Evolutionary conservation across 345 rosid species (phyloP), one percentile per base, ranked within the genome.

Genomic region (Eucalyptus victrix): DNA sequence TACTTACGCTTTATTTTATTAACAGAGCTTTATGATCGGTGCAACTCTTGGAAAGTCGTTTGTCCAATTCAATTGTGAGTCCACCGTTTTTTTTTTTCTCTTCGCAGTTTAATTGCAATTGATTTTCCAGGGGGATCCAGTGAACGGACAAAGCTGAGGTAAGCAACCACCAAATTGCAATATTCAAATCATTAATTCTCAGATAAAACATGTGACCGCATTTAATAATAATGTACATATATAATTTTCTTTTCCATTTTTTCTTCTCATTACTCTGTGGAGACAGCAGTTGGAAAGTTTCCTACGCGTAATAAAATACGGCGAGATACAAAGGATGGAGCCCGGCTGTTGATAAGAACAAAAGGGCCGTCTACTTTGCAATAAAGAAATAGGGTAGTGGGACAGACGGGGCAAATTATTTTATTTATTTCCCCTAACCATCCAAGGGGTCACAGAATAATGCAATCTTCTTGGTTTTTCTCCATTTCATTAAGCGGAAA

Each of bases 111-210:
- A 72, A 72, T 72, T 6, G 83, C 83, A 17, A 72, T 40, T 19
- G 42, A 21, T 40, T 76, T 21, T 21, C 28, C 83, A 8, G 24
- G 83, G 47, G 47, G 47, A 40, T 40, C 28, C 28, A 23, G 28
- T 12, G 47, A 91, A 19, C 91, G 91, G 94, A 93, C 97, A 95
- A 94, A 40, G 83, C 83, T 40, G 47, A 76, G 83, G 47, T 40
- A 11, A 37, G 83, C 47, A 23, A 23, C 26, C 28, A 76, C 47
- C 83, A 76, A 76, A 76, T 76, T 40, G 83, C 83, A 76, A 42
- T 40, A 6, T 23, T 37, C 47, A 76, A 76, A 76, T 21, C 83
- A 76, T 76, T 21, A 40, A 21, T 76, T 40, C 83, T 76, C 83
- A 76, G 47, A 76, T 76, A 76, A 37, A 76, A 72, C 54, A 50